Conservation (phyloP, 2,329 filamentous ascomycete species). For the Neonectria sp. region DNA sequence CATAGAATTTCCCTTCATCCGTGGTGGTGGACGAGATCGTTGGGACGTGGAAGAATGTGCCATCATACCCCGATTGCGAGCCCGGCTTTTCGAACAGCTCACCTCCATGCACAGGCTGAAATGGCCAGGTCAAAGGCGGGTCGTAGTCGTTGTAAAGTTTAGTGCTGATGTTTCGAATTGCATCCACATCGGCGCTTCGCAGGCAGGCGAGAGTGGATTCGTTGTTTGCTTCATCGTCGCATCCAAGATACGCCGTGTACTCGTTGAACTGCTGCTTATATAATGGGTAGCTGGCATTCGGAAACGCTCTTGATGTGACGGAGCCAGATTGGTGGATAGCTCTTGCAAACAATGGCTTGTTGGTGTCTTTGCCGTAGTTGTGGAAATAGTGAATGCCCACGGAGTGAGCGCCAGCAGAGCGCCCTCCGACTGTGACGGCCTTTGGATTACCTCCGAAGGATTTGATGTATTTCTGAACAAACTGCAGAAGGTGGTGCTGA, state of each 20-base stretch:
- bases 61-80: constrained; percentile 57
- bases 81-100: constrained; percentile 63
- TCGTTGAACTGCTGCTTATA: constrained; percentile 52
- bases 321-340: constrained; percentile 57
- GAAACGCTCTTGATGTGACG: constrained; percentile 55
- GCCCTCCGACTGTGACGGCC: constrained; percentile 69
- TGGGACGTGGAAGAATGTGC: constrained; percentile 55
- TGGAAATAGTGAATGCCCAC: constrained; percentile 57
- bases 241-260: constrained; percentile 49
- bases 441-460: constrained; percentile 68
- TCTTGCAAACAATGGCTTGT: constrained; percentile 52
- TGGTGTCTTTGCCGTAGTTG: constrained; percentile 51
- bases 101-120: constrained; percentile 63
- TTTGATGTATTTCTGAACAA: constrained; percentile 67
- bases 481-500: constrained; percentile 66
- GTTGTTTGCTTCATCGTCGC: constrained; percentile 46
- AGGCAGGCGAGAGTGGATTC: constrained; percentile 57
- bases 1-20: constrained; percentile 54
- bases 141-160: constrained; percentile 56
- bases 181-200: constrained; percentile 52
- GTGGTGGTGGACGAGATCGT: constrained; percentile 55
- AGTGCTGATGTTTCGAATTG: constrained; percentile 56
- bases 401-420: constrained; percentile 65
- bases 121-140: constrained; percentile 62
- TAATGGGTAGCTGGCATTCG: constrained; percentile 52